These are phyloP conservation scores for Breynia disticha DNA, from an alignment of 441 rosid genomes.

Conservation along the genomic window DNA sequence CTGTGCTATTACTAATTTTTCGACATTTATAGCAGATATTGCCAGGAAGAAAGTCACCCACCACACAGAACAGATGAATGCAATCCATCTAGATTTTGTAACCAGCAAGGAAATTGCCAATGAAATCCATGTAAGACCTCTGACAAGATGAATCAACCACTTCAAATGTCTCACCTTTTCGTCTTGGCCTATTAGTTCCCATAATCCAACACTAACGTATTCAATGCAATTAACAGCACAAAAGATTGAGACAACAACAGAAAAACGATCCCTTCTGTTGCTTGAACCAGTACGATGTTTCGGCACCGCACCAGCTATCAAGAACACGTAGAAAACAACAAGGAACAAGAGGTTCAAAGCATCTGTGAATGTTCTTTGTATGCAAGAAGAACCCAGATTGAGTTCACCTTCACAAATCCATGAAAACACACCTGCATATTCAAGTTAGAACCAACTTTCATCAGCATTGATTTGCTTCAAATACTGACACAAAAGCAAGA, in stretches of 20 bases:
- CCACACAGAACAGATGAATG: conserved; percentile 39
- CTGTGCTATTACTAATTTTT: conserved; percentile 22
- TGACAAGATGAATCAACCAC: conserved; percentile 31
- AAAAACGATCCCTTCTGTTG: conserved; percentile 32
- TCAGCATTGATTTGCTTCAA: neutral
- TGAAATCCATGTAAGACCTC: conserved; percentile 59
- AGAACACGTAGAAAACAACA: conserved; percentile 38
- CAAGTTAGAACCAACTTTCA: neutral
- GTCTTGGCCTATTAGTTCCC: conserved; percentile 21
- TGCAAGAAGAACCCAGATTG: conserved; percentile 40
- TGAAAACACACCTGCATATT: conserved; percentile 39
- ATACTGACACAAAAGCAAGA: neutral
- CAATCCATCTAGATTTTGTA: conserved; percentile 27
- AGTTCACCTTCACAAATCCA: conserved; percentile 44
- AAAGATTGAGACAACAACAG: conserved; percentile 28
- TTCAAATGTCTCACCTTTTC: conserved; percentile 8
- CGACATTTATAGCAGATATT: conserved; percentile 36
- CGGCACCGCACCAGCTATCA: conserved; percentile 28
- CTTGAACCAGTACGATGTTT: conserved; percentile 9
- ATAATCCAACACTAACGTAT: conserved; percentile 30
- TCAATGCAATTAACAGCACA: conserved; percentile 40
- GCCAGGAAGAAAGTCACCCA: conserved; percentile 49
- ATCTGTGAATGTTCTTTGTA: conserved; percentile 44
- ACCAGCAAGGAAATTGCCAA: conserved; percentile 48
- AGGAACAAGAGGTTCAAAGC: conserved; percentile 45